Conservation (phyloP, 129 eudicot genomes). For the Solidago caesia region DNA sequence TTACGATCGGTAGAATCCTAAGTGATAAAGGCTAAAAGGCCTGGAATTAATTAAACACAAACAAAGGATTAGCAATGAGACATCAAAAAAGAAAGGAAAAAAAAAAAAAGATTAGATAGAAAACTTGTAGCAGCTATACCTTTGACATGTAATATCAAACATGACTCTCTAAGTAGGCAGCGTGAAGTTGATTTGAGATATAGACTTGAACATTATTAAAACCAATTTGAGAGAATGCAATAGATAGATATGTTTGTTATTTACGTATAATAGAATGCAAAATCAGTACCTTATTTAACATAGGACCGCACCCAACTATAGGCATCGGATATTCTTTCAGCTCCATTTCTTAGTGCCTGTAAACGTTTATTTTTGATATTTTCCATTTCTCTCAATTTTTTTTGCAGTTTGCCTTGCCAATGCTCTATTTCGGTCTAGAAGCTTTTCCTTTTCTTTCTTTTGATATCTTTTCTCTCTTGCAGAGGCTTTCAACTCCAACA, state of each 20-base stretch:
- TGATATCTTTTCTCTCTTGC: conserved; percentile 53
- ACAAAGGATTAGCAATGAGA: too few relatives aligned
- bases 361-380: conserved; percentile 62
- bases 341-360: conserved; percentile 63
- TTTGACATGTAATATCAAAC: conserved; percentile 83
- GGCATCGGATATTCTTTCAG: conserved; percentile 76
- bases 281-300: conserved; percentile 66
- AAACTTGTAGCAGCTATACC: conserved; percentile 43
- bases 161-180: conserved; percentile 85
- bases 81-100: too few relatives aligned
- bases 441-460: conserved; percentile 55
- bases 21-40: conserved; percentile 84
- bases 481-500: conserved; percentile 55
- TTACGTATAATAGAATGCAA: not conserved
- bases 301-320: conserved; percentile 92
- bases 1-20: conserved; percentile 87
- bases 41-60: too few relatives aligned
- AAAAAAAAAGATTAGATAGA: not conserved
- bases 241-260: not conserved
- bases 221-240: conserved; percentile 11
- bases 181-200: conserved; percentile 62
- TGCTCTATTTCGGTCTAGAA: conserved; percentile 31
- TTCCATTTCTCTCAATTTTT: conserved; percentile 75
- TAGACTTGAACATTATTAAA: conserved; percentile 52
- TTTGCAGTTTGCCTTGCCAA: conserved; percentile 38